Conservation (phyloP, 2,329 filamentous ascomycete species). For the Fusarium stilboides region DNA sequence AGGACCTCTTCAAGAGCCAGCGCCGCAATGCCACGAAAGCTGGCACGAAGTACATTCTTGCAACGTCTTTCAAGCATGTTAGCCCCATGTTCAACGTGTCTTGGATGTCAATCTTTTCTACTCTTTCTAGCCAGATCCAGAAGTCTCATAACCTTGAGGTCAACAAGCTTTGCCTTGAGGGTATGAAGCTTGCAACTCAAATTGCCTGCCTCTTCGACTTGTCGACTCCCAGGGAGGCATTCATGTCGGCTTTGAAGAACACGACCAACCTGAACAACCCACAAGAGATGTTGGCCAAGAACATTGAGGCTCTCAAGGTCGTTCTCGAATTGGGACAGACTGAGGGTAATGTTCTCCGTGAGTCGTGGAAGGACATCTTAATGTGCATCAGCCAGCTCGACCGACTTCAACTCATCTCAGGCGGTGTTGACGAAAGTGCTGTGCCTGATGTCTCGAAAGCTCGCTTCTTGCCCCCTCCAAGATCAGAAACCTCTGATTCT, state of each 20-base stretch:
- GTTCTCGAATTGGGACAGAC: constrained; percentile 92
- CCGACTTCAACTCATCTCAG: constrained; percentile 92
- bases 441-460: constrained; percentile 93
- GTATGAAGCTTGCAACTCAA: constrained; percentile 92
- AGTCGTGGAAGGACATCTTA: constrained; percentile 95
- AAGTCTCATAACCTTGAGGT: constrained; percentile 94
- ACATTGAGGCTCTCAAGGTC: constrained; percentile 93
- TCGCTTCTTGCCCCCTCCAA: constrained; percentile 75
- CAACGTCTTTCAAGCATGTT: constrained; percentile 93
- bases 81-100: constrained; percentile 99
- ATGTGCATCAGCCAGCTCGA: constrained; percentile 97
- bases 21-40: constrained; percentile 81
- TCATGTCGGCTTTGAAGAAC: constrained; percentile 92
- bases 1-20: constrained; percentile 91
- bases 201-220: constrained; percentile 95
- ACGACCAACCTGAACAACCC: constrained; percentile 97
- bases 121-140: constrained; percentile 92
- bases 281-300: constrained; percentile 95
- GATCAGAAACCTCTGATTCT: constrained; percentile 69
- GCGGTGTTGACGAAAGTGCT: constrained; percentile 92
- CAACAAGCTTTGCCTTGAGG: constrained; percentile 93
- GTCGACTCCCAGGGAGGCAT: constrained; percentile 93
- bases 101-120: constrained; percentile 99
- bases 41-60: constrained; percentile 86
- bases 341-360: constrained; percentile 89